Evolutionary conservation across 306 rosid genomes (phyloP), one percentile per base, ranked within the genome.

Genomic region (Rosa chinensis): DNA sequence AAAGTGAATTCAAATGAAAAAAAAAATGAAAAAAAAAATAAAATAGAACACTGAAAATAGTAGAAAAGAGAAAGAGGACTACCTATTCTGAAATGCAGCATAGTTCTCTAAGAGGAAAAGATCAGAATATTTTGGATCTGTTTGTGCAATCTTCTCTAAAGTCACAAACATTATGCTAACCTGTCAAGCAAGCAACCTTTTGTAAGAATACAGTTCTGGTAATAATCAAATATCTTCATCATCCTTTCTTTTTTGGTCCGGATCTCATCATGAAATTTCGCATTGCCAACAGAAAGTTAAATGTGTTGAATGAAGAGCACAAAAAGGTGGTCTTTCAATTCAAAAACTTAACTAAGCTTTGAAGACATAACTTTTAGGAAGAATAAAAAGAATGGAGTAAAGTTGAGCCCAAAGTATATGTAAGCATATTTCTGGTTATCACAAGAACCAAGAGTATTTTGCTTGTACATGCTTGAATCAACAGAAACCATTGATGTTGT

Each of bases 61-160:
- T 52, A 72, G 45, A 66, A 25, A 49, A 39, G 64, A 66, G 77
- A 66, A 80, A 72, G 74, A 84, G 43, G 48, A 63, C 40, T 89
- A 89, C 99, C 99, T 95, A 84, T 92, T 95, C 85, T 95, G 99
- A 88, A 95, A 95, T 77, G 99, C 92, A 32, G 99, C 99, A 86
- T 91, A 95, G 84, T 95, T 95, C 88, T 95, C 99, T 72, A 95
- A 63, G 14, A 95, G 97, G 87, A 95, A 91, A 75, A 95, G 84
- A 81, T 95, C 98, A 10, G 93, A 87, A 82, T 95, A 93, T 63
- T 93, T 93, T 71, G 96, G 98, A 71, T 95, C 99, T 67, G 90
- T 78, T 89, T 91, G 94, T 21, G 97, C 84, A 75, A 93, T 84
- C 86, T 90, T 93, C 86, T 95, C 98, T 87, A 95, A 83, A 44